These are phyloP conservation scores for Botrytis galanthina DNA, from an alignment of 2,329 filamentous ascomycete species.

Conservation along the genomic window DNA sequence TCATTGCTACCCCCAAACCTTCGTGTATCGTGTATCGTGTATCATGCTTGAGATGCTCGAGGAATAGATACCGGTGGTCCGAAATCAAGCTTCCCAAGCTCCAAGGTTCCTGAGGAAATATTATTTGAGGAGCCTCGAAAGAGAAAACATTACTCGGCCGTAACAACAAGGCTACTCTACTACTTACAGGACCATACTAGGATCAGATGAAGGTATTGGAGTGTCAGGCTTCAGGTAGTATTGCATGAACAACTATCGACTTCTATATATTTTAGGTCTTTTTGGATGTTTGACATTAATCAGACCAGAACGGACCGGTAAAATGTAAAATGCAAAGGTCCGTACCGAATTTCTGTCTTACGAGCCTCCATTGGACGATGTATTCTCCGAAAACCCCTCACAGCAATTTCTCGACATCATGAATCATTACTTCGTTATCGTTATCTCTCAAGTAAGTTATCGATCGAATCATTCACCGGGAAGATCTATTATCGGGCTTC, in stretches of 20 bases:
- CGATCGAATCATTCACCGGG: neutral
- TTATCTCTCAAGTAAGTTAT: neutral
- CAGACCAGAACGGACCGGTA: neutral
- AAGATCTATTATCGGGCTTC: neutral
- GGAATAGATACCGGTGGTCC: neutral
- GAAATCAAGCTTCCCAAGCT: neutral
- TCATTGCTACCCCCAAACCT: neutral
- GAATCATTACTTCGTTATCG: neutral
- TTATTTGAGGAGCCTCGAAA: neutral
- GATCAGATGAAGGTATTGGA: neutral
- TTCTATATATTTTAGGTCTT: neutral
- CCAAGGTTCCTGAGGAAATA: neutral
- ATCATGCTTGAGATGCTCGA: too few relatives aligned
- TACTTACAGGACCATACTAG: too few relatives aligned
- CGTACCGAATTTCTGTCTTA: neutral
- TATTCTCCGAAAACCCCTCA: conserved; percentile 2
- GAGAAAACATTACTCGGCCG: neutral
- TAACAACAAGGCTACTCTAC: too few relatives aligned
- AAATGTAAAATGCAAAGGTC: conserved; percentile 2
- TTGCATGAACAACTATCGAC: neutral
- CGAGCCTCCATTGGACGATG: neutral
- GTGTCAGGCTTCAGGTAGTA: neutral
- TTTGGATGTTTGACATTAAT: neutral
- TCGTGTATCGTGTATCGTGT: too few relatives aligned
- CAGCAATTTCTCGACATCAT: neutral